Conservation (phyloP, 768 basidiomycete genomes). For the Neoboletus magnificus region DNA sequence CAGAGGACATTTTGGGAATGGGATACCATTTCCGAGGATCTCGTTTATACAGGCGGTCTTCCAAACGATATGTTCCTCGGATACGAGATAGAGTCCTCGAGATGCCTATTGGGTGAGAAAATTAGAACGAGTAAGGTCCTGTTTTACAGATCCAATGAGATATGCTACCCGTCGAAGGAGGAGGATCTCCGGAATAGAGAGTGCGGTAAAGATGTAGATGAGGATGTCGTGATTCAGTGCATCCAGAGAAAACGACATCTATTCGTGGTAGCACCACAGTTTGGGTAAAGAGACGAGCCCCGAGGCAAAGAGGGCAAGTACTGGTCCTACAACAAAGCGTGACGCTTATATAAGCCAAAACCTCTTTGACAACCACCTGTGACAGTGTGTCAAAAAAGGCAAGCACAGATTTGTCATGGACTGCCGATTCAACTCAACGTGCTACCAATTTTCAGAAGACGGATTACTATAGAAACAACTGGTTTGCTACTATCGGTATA, state of each 20-base stretch:
- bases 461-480: too few relatives aligned
- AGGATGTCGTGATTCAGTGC: constrained; percentile 38
- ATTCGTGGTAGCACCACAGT: background rate
- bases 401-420: constrained; percentile 6
- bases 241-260: constrained; percentile 22
- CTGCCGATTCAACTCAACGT: too few relatives aligned
- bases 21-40: constrained; percentile 45
- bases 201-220: constrained; percentile 33
- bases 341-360: too few relatives aligned
- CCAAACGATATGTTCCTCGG: constrained; percentile 55
- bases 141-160: background rate
- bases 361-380: too few relatives aligned
- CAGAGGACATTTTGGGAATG: constrained; percentile 44
- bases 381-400: constrained; percentile 25
- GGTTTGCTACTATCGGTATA: too few relatives aligned
- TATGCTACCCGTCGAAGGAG: constrained; percentile 38
- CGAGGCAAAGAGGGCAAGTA: too few relatives aligned
- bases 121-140: background rate
- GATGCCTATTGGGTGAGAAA: constrained; percentile 42
- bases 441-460: too few relatives aligned
- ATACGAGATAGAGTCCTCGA: constrained; percentile 43
- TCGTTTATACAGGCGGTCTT: constrained; percentile 43
- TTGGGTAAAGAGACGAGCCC: background rate
- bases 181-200: constrained; percentile 42
- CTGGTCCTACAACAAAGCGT: too few relatives aligned